Base-by-base conservation (phyloP, 495 filamentous ascomycete species). In the Aspergillus wentii region DNA sequence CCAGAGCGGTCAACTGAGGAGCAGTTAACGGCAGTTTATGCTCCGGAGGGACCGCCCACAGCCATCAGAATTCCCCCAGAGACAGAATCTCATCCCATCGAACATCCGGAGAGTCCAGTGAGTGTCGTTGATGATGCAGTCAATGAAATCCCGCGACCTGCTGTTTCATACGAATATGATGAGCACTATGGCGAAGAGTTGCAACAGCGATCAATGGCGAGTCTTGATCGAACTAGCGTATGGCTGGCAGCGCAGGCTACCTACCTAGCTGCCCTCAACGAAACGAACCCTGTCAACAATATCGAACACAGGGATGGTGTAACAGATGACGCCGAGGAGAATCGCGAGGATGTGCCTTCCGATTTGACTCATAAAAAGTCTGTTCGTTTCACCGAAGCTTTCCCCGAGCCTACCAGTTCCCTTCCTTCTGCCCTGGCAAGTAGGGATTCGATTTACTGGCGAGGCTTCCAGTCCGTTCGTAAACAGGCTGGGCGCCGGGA, bases 381-480 rank as follows among this genome's bases (percentile, higher is more conserved):
- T 1, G 86, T 90, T 17, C 80, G 82, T n/a, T 90, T 92, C 49
- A 75, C 78, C 17, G 72, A 79, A 32, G 61, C 64, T 8, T 57
- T 75, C 5, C 67, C 70, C 11, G 55, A 70, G 20, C 51, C 57
- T 30, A 58, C 50, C 20, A 68, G 57, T 22, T 57, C 51, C 16
- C 33, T 23, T 10, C 60, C 58, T n/a, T 41, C 60, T 17, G 30
- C 48, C 36, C 69, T 48, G 30, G 56, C 52, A 57, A 70, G 52
- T 68, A 65, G 80, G 52, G 87, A 94, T 49, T 83, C 83, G 1
- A 85, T 90, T n/a, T 95, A 92, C 56, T 90, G 91, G 71, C 82
- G 87, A 43, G 88, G 88, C 17, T 96, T 95, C 57, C 80, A 86
- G 43, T 78, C 82, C 30, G 68, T 83, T 30, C 63, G 77, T 30